phyloP scores from a whole-genome alignment of 2,329 filamentous ascomycete genomes.

The Penicillium concentricum region DNA sequence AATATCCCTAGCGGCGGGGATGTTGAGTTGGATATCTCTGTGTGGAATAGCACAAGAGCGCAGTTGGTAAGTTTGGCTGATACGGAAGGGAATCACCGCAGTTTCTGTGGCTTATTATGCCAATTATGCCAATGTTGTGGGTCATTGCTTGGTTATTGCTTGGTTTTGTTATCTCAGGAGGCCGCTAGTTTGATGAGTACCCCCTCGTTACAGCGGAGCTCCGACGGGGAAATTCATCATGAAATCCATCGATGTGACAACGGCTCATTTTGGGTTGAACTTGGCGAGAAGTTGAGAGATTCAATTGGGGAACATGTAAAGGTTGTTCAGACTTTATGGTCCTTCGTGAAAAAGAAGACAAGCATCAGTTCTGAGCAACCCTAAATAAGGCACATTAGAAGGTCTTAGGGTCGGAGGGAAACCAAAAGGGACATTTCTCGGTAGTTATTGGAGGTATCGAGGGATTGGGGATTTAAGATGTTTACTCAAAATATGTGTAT shows the following conservation, averaged over 20 bases:
- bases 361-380: background rate
- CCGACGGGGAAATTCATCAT: slow-evolving; percentile 14
- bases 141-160: background rate
- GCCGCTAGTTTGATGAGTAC: background rate
- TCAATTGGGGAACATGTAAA: background rate
- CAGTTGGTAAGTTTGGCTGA: background rate
- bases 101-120: background rate
- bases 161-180: slow-evolving; percentile 11
- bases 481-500: slow-evolving; percentile 8
- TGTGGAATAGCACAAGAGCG: background rate
- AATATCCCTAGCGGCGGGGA: slow-evolving; percentile 5
- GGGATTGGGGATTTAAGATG: no score
- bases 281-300: background rate
- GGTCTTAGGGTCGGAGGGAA: no score
- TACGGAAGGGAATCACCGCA: background rate
- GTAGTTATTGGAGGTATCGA: background rate
- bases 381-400: background rate
- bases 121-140: background rate
- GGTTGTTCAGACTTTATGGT: background rate
- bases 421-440: background rate
- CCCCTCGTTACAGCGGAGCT: slow-evolving; percentile 15
- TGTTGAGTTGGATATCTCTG: background rate
- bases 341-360: background rate
- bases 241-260: background rate
- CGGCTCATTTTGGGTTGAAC: background rate